phyloP scores from a whole-genome alignment of 805 yeast genomes.

The Candida peoriensis region DNA sequence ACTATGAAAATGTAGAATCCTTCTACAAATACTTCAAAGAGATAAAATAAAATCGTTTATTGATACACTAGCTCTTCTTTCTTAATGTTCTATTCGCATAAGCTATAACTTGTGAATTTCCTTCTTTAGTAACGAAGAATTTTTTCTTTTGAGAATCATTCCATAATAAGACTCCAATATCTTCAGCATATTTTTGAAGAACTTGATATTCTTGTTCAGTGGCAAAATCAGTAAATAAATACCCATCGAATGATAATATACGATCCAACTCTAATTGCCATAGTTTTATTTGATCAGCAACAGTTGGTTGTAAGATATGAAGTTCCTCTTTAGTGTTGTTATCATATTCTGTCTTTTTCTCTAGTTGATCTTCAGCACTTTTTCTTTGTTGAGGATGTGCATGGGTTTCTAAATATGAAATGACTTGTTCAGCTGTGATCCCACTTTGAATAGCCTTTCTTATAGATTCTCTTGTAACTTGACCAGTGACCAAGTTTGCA shows the following conservation, averaged over 20 bases:
- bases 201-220: constrained; percentile 71
- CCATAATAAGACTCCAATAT: constrained; percentile 92
- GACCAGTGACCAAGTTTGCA: constrained; percentile 89
- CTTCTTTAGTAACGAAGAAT: constrained; percentile 86
- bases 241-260: constrained; percentile 82
- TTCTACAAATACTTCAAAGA: too few relatives aligned
- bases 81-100: constrained; percentile 66
- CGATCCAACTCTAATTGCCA: constrained; percentile 98
- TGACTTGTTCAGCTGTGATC: constrained; percentile 91
- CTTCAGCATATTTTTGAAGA: constrained; percentile 74
- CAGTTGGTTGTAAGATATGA: constrained; percentile 85
- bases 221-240: constrained; percentile 79
- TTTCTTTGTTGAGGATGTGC: constrained; percentile 90
- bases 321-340: constrained; percentile 43
- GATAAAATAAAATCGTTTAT: too few relatives aligned
- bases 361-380: constrained; percentile 61
- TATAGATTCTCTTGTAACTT: constrained; percentile 86
- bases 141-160: constrained; percentile 60
- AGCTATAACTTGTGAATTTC: constrained; percentile 85
- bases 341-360: constrained; percentile 60
- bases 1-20: too few relatives aligned
- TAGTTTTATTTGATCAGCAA: constrained; percentile 89
- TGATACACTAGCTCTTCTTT: constrained; percentile 14
- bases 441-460: constrained; percentile 81
- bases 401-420: constrained; percentile 82